A percentile compares a stretch with the other conserved stretches of the same genome.
Evolutionary conservation across 768 basidiomycete species (phyloP).

Genomic region (Rhizopogon vinicolor): DNA sequence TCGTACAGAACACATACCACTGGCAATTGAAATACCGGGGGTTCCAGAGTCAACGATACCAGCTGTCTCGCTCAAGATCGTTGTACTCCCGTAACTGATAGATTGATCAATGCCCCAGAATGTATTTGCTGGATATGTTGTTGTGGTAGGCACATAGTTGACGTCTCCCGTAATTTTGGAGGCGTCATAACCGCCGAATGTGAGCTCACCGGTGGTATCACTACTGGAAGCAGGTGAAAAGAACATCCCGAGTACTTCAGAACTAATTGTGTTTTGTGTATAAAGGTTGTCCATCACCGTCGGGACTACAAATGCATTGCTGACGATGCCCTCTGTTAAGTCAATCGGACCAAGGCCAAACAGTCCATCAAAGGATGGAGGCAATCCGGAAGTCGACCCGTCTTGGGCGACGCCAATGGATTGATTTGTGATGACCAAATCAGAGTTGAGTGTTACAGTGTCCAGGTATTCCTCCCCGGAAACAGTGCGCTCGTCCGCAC

Average conservation of each 20-base stretch:
- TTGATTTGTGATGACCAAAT: constrained; percentile 21
- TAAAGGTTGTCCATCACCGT: constrained; percentile 34
- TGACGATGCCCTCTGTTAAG: constrained; percentile 24
- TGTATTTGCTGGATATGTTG: constrained; percentile 11
- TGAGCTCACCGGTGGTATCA: constrained; percentile 18
- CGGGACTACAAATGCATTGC: constrained; percentile 14
- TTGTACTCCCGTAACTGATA: constrained; percentile 18
- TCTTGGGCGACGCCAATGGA: constrained; percentile 28
- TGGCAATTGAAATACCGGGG: constrained; percentile 18
- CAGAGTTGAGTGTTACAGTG: constrained; percentile 2
- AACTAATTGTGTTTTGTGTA: constrained; percentile 20
- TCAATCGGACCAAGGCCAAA: constrained; percentile 30
- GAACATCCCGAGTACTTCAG: constrained; percentile 26
- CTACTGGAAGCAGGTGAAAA: constrained; percentile 21
- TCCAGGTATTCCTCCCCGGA: constrained; percentile 14
- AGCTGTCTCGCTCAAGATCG: constrained; percentile 16
- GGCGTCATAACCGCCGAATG: constrained; percentile 22
- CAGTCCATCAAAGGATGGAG: constrained; percentile 29
- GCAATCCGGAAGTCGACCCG: constrained; percentile 6
- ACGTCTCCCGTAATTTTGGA: constrained; percentile 9
- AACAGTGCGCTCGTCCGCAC: background rate
- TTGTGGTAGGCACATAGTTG: constrained; percentile 21
- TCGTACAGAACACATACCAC: constrained; percentile 20
- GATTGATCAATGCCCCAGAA: constrained; percentile 29
- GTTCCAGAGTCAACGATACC: constrained; percentile 31